Evolutionary conservation across 805 yeast genomes (phyloP), one percentile per base, ranked within the genome.

Genomic region (Suhomyces sp.): DNA sequence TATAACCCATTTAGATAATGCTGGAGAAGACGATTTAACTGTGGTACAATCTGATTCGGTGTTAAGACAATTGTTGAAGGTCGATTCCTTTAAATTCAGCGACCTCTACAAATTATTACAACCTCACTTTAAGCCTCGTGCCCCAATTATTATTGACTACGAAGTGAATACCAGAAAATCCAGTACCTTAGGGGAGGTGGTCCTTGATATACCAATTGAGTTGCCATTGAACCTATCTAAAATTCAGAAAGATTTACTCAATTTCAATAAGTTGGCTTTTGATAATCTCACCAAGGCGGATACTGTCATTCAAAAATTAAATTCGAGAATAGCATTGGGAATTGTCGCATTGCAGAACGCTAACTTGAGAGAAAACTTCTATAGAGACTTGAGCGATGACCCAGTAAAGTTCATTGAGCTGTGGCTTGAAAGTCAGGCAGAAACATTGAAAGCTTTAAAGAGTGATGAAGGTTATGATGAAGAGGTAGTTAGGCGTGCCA

Each of bases 381-480:
- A 84, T 62, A 64, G 77, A 21, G 79, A 80, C 43, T 67, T 93
- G 40, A 70, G 85, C 25, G 72, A 81, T 29, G 79, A 90, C 51
- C 98, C 98, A 0, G 82, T 80, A 3, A 72, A 72, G 16, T 86
- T 88, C 49, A 63, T 93, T 47, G 70, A 81, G 36, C 72, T 77
- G 33, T 85, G 95, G 76, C 68, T 81, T 42, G 83, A 80, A 28
- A 81, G 88, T 28, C 95, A 93, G 58, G 71, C 88, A 11, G 86
- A 88, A 40, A 85, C 91, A 31, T 71, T 93, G 52, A 88, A 84
- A 62, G 84, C 91, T 10, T 70, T 93, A 44, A 76, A 88, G 40
- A 88, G 95, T 46, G 98, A 93, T 45, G 93, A 85, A 49, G 91
- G 90, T 7, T 84, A 81, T 60, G 81, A 81, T 54, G 97, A 91